Base-by-base conservation (phyloP, 306 rosid genomes). In the Dalbergia cultrata region DNA sequence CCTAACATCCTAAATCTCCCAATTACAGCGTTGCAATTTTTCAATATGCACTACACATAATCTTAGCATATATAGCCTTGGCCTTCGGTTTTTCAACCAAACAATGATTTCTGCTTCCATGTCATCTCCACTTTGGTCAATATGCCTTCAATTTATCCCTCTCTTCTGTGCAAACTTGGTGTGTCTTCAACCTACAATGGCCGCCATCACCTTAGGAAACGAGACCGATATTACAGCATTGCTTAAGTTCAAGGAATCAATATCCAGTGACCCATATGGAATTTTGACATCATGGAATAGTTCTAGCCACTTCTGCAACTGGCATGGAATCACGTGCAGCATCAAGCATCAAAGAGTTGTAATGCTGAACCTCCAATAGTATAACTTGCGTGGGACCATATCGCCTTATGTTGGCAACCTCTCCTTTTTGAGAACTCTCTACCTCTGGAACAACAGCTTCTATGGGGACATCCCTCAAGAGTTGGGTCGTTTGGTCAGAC, bases 301-400 rank as follows among this genome's bases (percentile, higher is more conserved):
- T 35, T 35, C 39, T 35, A 35, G 39, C 39, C 39, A 35, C 39
- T 35, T 35, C 6, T 35, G 39, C 39, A 4, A 35, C 39, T 35
- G 39, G 39, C 39, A 6, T 5, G 39, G 39, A 35, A 35, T 35
- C 39, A 35, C 39, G 3, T 67, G 72, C 72, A 67, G 53, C 31
- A 19, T 37, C 34, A 6, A 16, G 41, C 74, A 72, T 53, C 80
- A 76, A 14, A 85, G 74, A 67, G 79, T 81, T 0, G 22, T 19
- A 7, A 67, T 2, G 13, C 6, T 70, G 60, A 47, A 49, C 19
- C 60, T 70, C 6, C 2, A 12, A 21, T 19, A 19, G 3, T 22
- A 49, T 50, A 12, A 11, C 59, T 50, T 70, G 53, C 47, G 6
- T 26, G 45, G 41, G 5, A 6, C 7, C 41, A 35, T 35, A 35